Evolutionary conservation across 2,329 filamentous ascomycete genomes (phyloP).

Genomic region (Fusarium dimerum): DNA sequence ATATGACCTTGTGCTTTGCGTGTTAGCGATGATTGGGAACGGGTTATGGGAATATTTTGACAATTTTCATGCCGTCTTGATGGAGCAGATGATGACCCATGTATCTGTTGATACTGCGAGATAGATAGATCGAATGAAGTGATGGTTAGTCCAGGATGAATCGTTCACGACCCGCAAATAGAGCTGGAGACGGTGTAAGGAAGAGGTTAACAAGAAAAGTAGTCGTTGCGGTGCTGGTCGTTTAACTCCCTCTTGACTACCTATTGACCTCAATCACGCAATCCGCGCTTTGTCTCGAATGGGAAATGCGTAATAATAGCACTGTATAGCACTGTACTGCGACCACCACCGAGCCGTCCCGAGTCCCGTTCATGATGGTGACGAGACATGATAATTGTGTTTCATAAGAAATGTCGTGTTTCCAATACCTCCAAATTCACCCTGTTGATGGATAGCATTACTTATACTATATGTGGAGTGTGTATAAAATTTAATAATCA

Average conservation of each 20-base stretch:
- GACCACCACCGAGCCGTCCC: slow-evolving; percentile 16
- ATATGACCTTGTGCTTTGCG: slow-evolving; percentile 14
- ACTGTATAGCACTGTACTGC: slow-evolving; percentile 11
- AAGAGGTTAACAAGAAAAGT: slow-evolving; percentile 20
- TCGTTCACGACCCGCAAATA: slow-evolving; percentile 18
- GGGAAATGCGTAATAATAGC: not conserved
- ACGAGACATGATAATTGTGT: not conserved
- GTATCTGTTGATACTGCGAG: slow-evolving; percentile 7
- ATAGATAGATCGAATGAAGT: slow-evolving; percentile 21
- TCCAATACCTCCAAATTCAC: too few species aligned
- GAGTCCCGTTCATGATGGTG: slow-evolving; percentile 12
- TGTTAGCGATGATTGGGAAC: slow-evolving; percentile 17
- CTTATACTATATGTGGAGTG: too few species aligned
- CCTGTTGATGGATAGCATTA: too few species aligned
- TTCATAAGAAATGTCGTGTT: too few species aligned
- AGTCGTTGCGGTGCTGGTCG: slow-evolving; percentile 4
- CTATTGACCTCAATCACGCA: slow-evolving; percentile 19
- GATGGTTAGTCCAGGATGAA: not conserved
- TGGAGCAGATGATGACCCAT: slow-evolving; percentile 2
- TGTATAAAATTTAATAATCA: too few species aligned
- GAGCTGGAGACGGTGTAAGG: slow-evolving; percentile 13
- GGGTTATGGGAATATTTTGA: slow-evolving; percentile 6
- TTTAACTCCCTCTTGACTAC: slow-evolving; percentile 5
- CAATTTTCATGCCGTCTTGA: slow-evolving; percentile 7
- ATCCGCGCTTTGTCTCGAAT: slow-evolving; percentile 16